These are phyloP conservation scores for Populus hybrid DNA, from an alignment of 441 rosid species.

Conservation along the genomic window DNA sequence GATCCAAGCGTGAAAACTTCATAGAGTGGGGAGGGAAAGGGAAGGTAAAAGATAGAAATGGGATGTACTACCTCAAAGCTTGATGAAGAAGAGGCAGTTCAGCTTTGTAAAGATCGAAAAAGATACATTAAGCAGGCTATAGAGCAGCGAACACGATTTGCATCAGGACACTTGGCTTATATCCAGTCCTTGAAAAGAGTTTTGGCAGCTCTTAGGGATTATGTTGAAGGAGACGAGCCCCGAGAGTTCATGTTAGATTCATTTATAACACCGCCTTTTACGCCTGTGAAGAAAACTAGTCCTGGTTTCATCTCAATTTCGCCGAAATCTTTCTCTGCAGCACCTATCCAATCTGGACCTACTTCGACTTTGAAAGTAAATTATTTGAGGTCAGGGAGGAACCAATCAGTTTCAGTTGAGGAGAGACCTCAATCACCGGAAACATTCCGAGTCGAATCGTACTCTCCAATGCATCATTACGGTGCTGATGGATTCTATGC, in stretches of 20 bases:
- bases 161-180: conserved; percentile 77
- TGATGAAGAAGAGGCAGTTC: conserved; percentile 90
- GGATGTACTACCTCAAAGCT: conserved; percentile 90
- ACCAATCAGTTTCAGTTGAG: conserved; percentile 64
- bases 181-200: conserved; percentile 79
- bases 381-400: conserved; percentile 67
- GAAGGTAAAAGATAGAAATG: conserved; percentile 41
- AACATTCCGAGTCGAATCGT: conserved; percentile 55
- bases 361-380: conserved; percentile 53
- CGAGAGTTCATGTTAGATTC: conserved; percentile 62
- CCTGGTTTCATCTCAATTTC: conserved; percentile 65
- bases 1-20: conserved; percentile 27
- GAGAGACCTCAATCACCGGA: conserved; percentile 86
- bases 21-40: conserved; percentile 10
- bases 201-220: conserved; percentile 81
- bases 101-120: conserved; percentile 89
- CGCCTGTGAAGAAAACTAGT: conserved; percentile 56
- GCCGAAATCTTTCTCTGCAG: conserved; percentile 39
- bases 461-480: conserved; percentile 50
- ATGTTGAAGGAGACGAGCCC: conserved; percentile 69
- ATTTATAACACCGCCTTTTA: conserved; percentile 49
- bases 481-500: conserved; percentile 65
- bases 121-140: conserved; percentile 85
- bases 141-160: conserved; percentile 78
- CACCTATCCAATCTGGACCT: conserved; percentile 41